Evolutionary conservation across 306 rosid species (phyloP).

Genomic region (Elaeagnus macrophylla): DNA sequence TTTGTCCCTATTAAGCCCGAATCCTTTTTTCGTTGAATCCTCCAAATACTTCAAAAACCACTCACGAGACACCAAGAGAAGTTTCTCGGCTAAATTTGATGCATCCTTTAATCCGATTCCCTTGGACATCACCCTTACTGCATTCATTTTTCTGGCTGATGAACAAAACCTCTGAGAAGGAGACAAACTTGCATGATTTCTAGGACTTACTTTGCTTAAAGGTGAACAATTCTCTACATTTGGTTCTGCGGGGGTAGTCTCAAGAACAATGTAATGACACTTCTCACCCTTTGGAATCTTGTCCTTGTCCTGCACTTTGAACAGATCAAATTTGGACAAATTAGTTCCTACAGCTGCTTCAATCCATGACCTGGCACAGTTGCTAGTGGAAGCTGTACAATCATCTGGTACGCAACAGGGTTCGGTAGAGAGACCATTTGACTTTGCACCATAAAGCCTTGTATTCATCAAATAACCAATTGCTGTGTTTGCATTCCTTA

Average conservation of each 20-base stretch:
- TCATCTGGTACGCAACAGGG: slow-evolving; percentile 21
- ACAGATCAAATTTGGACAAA: slow-evolving; percentile 47
- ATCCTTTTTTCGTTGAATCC: slow-evolving; percentile 28
- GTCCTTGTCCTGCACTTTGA: slow-evolving; percentile 22
- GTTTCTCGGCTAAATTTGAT: slow-evolving; percentile 37
- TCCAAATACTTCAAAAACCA: slow-evolving; percentile 71
- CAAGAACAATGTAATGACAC: slow-evolving; percentile 33
- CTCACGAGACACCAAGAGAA: slow-evolving; percentile 40
- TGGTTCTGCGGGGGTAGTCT: slow-evolving; percentile 17
- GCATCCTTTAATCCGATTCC: slow-evolving; percentile 31
- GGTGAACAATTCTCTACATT: slow-evolving; percentile 15
- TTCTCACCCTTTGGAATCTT: slow-evolving; percentile 27
- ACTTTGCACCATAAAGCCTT: slow-evolving; percentile 16
- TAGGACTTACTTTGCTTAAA: slow-evolving; percentile 26
- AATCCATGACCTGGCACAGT: slow-evolving; percentile 51
- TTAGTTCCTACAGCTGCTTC: slow-evolving; percentile 60
- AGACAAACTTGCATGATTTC: slow-evolving; percentile 16
- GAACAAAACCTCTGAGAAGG: slow-evolving; percentile 21
- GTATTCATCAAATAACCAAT: slow-evolving; percentile 32
- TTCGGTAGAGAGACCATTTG: slow-evolving; percentile 4
- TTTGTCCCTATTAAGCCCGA: slow-evolving; percentile 32
- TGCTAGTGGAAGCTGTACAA: slow-evolving; percentile 21
- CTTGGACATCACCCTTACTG: slow-evolving; percentile 25
- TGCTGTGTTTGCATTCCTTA: slow-evolving; percentile 27
- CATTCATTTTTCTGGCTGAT: slow-evolving; percentile 21